Evolutionary conservation across 1,284 basidiomycete species (phyloP), one percentile per base, ranked within the genome.

Genomic region (Melampsora americana): DNA sequence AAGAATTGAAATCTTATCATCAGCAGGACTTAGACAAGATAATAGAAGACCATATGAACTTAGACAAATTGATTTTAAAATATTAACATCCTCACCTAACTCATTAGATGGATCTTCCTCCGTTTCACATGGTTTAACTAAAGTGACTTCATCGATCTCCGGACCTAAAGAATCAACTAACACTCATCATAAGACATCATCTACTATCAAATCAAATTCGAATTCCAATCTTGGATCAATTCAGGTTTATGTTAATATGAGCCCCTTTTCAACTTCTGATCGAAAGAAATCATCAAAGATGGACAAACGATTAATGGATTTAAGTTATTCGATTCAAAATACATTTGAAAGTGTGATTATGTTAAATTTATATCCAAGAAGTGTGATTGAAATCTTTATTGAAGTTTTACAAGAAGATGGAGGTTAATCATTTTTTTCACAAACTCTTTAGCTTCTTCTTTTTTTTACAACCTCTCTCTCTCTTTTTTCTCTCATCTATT

Each of bases 291-390:
- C 92, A 69, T 86, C 87, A 16, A 86, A 89, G 77, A 90, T 89
- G n/a, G 93, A 97, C 80, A 97, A 95, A 83, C 92, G 94, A 23
- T 87, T 92, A 76, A 86, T 93, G 77, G 95, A 99, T 83, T 87
- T 97, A 77, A 91, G 90, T 1, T 87, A 92, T 1, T 89, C 90
- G 16, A 89, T 99, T 79, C 91, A 93, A 84, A 90, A 92, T 50
- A 97, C 95, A 0, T 98, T 99, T 80, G 94, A 98, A 82, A 93
- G 95, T 59, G 92, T 96, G 69, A 88, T 99, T 53, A 91, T 95
- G 82, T 90, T 91, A 1, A 88, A 88, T 79, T 87, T 98, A 66
- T 98, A 95, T 83, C 95, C 95, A 7, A 90, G 95, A 69, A 92
- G 92, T 39, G 89, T 95, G 82, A 95, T 99, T 82, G 92, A 96